Percentiles rank a stretch among this genome's conserved stretches.
These are phyloP conservation scores for Pseudocercospora fijiensis DNA, from an alignment of 2,329 filamentous ascomycete species.

Conservation along the genomic window DNA sequence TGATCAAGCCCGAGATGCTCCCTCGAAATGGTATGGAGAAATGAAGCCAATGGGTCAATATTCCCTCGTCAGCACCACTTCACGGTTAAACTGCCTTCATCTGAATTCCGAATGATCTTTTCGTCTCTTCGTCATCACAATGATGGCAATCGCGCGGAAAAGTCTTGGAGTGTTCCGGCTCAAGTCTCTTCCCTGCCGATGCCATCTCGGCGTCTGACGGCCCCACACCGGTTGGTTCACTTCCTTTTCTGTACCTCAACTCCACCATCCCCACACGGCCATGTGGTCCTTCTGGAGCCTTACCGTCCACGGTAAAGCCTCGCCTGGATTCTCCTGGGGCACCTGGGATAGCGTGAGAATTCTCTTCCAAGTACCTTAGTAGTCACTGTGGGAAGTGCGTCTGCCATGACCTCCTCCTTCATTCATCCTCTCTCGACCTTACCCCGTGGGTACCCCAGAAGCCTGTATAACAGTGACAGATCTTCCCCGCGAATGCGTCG, in stretches of 20 bases:
- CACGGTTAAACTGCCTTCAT: not conserved
- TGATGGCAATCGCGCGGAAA: not conserved
- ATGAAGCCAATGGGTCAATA: conserved; percentile 1
- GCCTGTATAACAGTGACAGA: conserved; percentile 1
- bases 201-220: conserved; percentile 12
- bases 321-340: conserved; percentile 1
- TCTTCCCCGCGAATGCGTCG: conserved; percentile 4
- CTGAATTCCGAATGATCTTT: not conserved
- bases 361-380: conserved; percentile 21
- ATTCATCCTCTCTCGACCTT: conserved; percentile 19
- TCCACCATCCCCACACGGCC: conserved; percentile 1
- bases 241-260: conserved; percentile 2
- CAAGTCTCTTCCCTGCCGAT: conserved; percentile 3
- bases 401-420: conserved; percentile 13
- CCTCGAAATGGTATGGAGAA: not conserved
- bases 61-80: not conserved
- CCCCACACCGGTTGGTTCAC: not conserved
- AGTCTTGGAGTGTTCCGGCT: not conserved
- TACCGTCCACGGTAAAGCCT: conserved; percentile 7
- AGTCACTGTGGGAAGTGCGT: not conserved
- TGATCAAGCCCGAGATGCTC: not conserved
- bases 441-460: conserved; percentile 3
- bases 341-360: conserved; percentile 18
- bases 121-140: not conserved
- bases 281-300: conserved; percentile 11